A percentile compares a stretch with the other conserved stretches of the same genome.
These are phyloP conservation scores for Porphyrellus sp. DNA, from an alignment of 1,284 basidiomycete genomes.

Conservation along the genomic window DNA sequence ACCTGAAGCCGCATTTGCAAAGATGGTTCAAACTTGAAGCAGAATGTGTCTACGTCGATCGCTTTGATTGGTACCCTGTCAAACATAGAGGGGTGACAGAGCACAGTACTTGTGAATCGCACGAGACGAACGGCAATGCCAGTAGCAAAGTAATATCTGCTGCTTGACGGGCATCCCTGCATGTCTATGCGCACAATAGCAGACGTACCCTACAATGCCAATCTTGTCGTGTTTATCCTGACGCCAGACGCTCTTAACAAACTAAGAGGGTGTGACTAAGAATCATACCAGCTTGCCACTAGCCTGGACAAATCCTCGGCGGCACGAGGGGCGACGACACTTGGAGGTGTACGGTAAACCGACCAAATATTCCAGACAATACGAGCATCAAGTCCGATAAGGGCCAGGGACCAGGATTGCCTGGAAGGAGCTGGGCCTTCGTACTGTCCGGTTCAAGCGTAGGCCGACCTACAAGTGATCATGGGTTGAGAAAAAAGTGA, in stretches of 20 bases:
- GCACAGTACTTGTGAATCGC: conserved; percentile 33
- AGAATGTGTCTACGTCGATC: conserved; percentile 13
- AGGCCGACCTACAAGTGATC: conserved; percentile 39
- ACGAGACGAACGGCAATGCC: conserved; percentile 27
- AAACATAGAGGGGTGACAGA: conserved; percentile 43
- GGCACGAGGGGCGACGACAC: conserved; percentile 40
- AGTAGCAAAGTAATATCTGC: conserved; percentile 47
- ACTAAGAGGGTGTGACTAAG: conserved; percentile 19
- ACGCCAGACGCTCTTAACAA: conserved; percentile 31
- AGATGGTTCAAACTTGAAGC: neutral
- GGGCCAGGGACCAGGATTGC: conserved; percentile 40
- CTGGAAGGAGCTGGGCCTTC: conserved; percentile 35
- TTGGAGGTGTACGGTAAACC: conserved; percentile 40
- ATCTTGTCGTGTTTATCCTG: conserved; percentile 39
- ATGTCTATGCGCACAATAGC: neutral
- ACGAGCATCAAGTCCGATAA: conserved; percentile 32
- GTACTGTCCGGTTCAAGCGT: conserved; percentile 38
- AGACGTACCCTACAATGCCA: conserved; percentile 42
- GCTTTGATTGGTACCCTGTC: conserved; percentile 17
- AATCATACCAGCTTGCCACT: neutral
- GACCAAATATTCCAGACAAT: conserved; percentile 32
- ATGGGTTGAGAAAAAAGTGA: neutral
- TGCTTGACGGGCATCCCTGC: neutral
- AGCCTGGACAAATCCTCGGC: conserved; percentile 28
- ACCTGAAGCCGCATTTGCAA: conserved; percentile 23